Evolutionary conservation across 768 basidiomycete genomes (phyloP).

Genomic region (Russula brevipes): DNA sequence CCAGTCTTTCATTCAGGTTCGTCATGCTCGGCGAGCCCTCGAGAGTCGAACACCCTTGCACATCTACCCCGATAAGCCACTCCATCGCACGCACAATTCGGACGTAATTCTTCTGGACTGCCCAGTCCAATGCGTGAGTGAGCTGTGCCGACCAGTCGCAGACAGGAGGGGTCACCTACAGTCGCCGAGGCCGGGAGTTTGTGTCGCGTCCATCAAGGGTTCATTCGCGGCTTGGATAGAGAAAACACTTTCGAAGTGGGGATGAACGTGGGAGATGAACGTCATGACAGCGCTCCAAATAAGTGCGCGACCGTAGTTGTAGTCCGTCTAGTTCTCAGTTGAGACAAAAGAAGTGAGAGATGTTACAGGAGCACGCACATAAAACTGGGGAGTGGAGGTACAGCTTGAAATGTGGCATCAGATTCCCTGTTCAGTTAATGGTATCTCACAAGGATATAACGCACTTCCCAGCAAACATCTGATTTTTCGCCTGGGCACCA

Average conservation of each 20-base stretch:
- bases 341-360: not conserved
- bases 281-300: slow-evolving; percentile 84
- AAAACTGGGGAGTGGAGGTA: slow-evolving; percentile 64
- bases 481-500: slow-evolving; percentile 56
- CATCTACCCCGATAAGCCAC: slow-evolving; percentile 12
- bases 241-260: slow-evolving; percentile 58
- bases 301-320: slow-evolving; percentile 73
- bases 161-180: slow-evolving; percentile 41
- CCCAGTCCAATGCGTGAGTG: not conserved
- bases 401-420: slow-evolving; percentile 41
- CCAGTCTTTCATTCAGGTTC: not conserved
- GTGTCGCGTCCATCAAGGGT: slow-evolving; percentile 62
- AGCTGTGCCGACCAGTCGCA: not conserved
- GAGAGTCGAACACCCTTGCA: not conserved
- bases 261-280: slow-evolving; percentile 60
- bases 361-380: slow-evolving; percentile 40
- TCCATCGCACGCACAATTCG: slow-evolving; percentile 14
- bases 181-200: slow-evolving; percentile 64
- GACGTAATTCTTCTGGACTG: slow-evolving; percentile 9
- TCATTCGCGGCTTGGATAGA: slow-evolving; percentile 77
- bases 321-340: slow-evolving; percentile 44
- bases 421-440: not conserved
- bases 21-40: not conserved
- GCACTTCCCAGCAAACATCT: slow-evolving; percentile 66
- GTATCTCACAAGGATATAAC: slow-evolving; percentile 21